A percentile compares a stretch with the other conserved stretches of the same genome.
These are phyloP conservation scores for Aspergillus avenaceus DNA, from an alignment of 495 filamentous ascomycete species.

Conservation along the genomic window DNA sequence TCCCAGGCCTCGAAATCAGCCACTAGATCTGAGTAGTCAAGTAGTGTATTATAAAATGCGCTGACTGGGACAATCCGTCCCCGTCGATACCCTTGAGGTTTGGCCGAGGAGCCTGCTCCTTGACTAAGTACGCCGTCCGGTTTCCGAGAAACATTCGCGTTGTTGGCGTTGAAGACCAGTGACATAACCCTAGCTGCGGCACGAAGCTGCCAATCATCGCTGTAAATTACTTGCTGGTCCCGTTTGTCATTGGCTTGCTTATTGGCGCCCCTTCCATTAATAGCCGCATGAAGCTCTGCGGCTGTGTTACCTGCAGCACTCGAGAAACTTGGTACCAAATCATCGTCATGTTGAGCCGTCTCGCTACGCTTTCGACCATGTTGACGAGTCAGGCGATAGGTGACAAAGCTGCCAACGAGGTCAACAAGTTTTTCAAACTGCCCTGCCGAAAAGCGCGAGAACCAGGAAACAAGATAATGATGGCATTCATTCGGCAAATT, in stretches of 20 bases:
- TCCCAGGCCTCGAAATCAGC: slow-evolving; percentile 92
- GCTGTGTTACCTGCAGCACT: slow-evolving; percentile 56
- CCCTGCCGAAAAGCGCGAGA: slow-evolving; percentile 64
- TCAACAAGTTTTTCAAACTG: slow-evolving; percentile 73
- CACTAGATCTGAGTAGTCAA: slow-evolving; percentile 83
- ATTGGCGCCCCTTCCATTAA: slow-evolving; percentile 55
- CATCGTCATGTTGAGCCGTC: slow-evolving; percentile 52
- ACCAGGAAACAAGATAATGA: slow-evolving; percentile 80
- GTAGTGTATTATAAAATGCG: slow-evolving; percentile 80
- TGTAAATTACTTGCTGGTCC: slow-evolving; percentile 59
- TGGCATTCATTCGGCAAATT: slow-evolving; percentile 75
- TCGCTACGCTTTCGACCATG: slow-evolving; percentile 61
- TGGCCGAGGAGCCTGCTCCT: slow-evolving; percentile 22
- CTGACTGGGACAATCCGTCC: slow-evolving; percentile 70
- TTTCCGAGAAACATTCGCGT: slow-evolving; percentile 38
- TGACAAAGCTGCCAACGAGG: slow-evolving; percentile 73
- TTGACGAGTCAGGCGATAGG: slow-evolving; percentile 74
- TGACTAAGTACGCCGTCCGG: slow-evolving; percentile 19
- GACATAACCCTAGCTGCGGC: slow-evolving; percentile 79
- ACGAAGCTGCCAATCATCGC: slow-evolving; percentile 89
- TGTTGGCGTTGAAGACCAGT: slow-evolving; percentile 80
- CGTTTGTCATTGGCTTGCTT: slow-evolving; percentile 38
- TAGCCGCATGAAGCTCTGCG: slow-evolving; percentile 72
- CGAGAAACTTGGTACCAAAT: slow-evolving; percentile 66
- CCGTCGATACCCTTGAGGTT: slow-evolving; percentile 44